Evolutionary conservation across 495 filamentous ascomycete genomes (phyloP), one percentile per base, ranked within the genome.

Genomic region (Aspergillus taichungensis): DNA sequence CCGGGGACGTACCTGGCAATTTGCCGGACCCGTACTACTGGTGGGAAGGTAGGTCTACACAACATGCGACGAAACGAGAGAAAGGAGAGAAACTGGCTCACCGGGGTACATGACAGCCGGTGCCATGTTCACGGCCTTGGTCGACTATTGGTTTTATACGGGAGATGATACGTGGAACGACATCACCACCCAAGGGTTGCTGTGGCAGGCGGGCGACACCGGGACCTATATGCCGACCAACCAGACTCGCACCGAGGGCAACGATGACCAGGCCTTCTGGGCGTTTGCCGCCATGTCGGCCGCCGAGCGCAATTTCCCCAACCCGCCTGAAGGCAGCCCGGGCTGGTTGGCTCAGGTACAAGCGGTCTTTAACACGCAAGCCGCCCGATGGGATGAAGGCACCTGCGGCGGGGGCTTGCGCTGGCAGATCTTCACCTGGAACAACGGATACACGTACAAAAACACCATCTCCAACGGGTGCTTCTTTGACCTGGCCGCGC

Each of bases 181-280:
- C 7, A 64, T 79, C 2, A 79, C 79, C 3, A 69, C 58, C 1
- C 74, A 86, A 53, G 87, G 75, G 0, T 57, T 94, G 34, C 53
- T 82, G 1, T 79, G 75, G 46, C 88, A 94, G 58, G 73, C 69
- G 12, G 81, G 83, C 9, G 69, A 73, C 6, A 64, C 82, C 27
- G 53, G 66, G 11, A 75, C 88, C 54, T 90, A 76, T 59, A 85
- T 88, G 83, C 84, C 87, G 0, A 56, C 65, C 6, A 92, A 94
- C 55, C 85, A 91, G 58, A 83, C 85, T n/a, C 69, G 76, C 42
- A 78, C 79, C 0, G 55, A 72, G 29, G 84, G 86, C 12, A 91
- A 91, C 61, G 86, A 91, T 50, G 86, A 91, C 59, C 86, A 90
- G 53, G 79, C 77, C 0, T 90, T 91, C 54, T 91, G 86, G 86